Conservation (phyloP, 768 basidiomycete species). For the Leccinum ochraceum region DNA sequence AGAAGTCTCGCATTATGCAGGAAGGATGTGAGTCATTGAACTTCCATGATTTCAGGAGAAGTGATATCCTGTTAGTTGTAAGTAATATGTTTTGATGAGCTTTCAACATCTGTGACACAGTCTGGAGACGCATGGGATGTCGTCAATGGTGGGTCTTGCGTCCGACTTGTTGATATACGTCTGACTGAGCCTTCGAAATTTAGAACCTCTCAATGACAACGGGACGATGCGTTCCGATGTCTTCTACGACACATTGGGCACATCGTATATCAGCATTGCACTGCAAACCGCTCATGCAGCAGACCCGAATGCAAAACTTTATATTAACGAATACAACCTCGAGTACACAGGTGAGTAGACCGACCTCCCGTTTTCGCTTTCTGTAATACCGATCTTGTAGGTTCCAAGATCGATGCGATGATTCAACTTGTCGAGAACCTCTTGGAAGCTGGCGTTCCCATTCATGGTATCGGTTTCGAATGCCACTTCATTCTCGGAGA, state of each 20-base stretch:
- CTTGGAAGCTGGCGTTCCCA: conserved; percentile 46
- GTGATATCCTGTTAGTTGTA: conserved; percentile 8
- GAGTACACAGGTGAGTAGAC: conserved; percentile 25
- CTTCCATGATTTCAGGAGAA: not conserved
- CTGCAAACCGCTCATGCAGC: conserved; percentile 37
- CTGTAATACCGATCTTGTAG: not conserved
- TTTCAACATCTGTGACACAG: not conserved
- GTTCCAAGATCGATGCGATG: conserved; percentile 46
- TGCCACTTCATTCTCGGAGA: conserved; percentile 60
- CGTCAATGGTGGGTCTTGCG: conserved; percentile 14
- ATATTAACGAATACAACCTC: conserved; percentile 34
- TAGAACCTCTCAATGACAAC: conserved; percentile 47
- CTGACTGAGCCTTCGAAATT: not conserved
- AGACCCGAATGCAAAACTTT: conserved; percentile 35
- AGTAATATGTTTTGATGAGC: not conserved
- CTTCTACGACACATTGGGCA: conserved; percentile 53
- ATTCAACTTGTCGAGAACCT: conserved; percentile 45
- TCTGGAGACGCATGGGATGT: conserved; percentile 25
- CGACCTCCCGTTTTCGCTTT: not conserved
- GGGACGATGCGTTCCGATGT: conserved; percentile 55
- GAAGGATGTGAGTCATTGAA: conserved; percentile 12
- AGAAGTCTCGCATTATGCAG: conserved; percentile 18
- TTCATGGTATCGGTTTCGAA: conserved; percentile 65
- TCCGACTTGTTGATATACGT: not conserved
- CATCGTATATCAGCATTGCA: conserved; percentile 52